Conservation (phyloP, 371 early-diverging fungal genomes). For the Capillidium heterosporum region DNA sequence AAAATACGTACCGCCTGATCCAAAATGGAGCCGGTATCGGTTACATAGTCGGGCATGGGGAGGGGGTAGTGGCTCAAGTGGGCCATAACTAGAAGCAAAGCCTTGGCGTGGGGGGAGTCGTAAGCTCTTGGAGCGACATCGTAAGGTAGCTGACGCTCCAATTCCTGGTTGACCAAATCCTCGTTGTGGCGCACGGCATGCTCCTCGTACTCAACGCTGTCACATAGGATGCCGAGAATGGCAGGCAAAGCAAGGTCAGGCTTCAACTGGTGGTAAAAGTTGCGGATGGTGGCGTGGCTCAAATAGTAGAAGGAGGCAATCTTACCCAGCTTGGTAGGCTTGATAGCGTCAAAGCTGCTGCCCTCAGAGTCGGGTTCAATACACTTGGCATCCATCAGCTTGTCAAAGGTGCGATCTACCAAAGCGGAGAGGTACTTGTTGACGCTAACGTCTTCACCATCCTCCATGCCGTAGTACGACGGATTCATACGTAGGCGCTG, state of each 20-base stretch:
- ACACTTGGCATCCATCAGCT: conserved; percentile 53
- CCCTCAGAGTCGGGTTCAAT: conserved; percentile 20
- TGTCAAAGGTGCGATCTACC: conserved; percentile 43
- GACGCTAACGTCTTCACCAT: conserved; percentile 39
- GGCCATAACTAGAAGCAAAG: conserved; percentile 71
- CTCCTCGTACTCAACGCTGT: conserved; percentile 72
- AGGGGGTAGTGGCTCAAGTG: conserved; percentile 48
- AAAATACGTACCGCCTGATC: conserved; percentile 81
- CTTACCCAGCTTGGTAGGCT: conserved; percentile 49
- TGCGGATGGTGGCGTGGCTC: conserved; percentile 53
- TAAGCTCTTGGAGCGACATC: conserved; percentile 29
- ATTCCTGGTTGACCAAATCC: conserved; percentile 59
- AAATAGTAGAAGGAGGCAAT: conserved; percentile 85
- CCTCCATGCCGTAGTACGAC: conserved; percentile 82
- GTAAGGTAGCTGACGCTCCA: conserved; percentile 38
- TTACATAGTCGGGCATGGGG: conserved; percentile 75
- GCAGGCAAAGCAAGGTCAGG: conserved; percentile 22
- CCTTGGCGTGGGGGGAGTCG: conserved; percentile 74
- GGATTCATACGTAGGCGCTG: conserved; percentile 82
- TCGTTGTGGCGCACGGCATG: conserved; percentile 86
- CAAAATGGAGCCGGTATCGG: conserved; percentile 79
- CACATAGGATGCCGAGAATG: conserved; percentile 49
- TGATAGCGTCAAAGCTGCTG: conserved; percentile 31
- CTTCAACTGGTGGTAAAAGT: conserved; percentile 18
- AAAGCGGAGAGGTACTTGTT: conserved; percentile 53